Percentiles rank a stretch among this genome's conserved stretches.
Evolutionary conservation across 2,329 filamentous ascomycete genomes (phyloP).

Genomic region (Fusarium oligoseptatum): DNA sequence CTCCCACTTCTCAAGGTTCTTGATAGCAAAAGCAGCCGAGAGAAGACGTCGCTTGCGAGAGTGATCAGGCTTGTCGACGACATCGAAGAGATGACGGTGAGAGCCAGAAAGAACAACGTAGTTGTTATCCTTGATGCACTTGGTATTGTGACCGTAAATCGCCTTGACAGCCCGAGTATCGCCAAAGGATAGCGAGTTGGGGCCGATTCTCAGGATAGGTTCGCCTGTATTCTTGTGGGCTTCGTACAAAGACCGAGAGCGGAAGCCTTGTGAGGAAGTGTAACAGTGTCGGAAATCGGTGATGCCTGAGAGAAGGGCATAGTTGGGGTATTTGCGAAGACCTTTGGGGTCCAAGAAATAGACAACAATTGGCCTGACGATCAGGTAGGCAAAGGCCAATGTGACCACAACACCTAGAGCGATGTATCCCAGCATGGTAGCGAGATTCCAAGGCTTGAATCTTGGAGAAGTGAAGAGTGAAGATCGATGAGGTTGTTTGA

Average conservation of each 20-base stretch:
- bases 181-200: neutral
- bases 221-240: neutral
- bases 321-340: slow-evolving; percentile 1
- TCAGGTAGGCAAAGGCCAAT: neutral
- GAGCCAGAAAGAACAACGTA: neutral
- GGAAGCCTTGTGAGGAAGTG: neutral
- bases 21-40: neutral
- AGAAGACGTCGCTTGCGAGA: neutral
- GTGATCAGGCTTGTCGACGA: neutral
- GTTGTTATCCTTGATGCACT: neutral
- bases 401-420: neutral
- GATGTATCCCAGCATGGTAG: neutral
- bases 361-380: neutral
- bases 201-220: neutral
- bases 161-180: neutral
- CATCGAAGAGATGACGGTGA: neutral
- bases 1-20: neutral
- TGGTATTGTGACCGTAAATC: neutral
- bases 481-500: neutral
- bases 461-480: neutral
- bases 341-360: neutral
- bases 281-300: neutral
- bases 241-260: neutral
- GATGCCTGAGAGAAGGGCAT: neutral
- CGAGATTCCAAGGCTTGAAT: neutral